Evolutionary conservation across 495 filamentous ascomycete genomes (phyloP).

Genomic region (Oidiodendron maius): DNA sequence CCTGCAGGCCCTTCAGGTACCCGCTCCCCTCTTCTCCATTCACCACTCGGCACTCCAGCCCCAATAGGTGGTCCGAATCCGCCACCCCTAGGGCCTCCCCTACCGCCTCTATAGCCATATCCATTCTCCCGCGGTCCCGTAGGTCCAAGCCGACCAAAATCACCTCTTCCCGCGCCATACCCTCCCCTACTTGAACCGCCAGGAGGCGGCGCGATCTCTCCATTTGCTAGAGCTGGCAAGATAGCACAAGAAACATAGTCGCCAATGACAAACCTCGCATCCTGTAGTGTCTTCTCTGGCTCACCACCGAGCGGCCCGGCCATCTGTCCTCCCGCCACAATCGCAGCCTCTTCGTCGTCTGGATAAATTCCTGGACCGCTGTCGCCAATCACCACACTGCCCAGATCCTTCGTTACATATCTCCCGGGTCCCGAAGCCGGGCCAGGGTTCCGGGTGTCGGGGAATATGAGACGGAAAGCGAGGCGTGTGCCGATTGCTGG

Average conservation of each 20-base stretch:
- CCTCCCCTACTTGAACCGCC: slow-evolving; percentile 25
- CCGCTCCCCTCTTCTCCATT: slow-evolving; percentile 33
- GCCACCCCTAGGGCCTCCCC: slow-evolving; percentile 27
- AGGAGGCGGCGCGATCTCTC: slow-evolving; percentile 56
- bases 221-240: slow-evolving; percentile 66
- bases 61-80: slow-evolving; percentile 26
- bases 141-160: slow-evolving; percentile 30
- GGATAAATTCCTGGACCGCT: slow-evolving; percentile 40
- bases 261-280: slow-evolving; percentile 77
- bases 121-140: slow-evolving; percentile 27
- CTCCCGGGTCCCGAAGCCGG: slow-evolving; percentile 40
- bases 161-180: slow-evolving; percentile 31
- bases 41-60: slow-evolving; percentile 19
- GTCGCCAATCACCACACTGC: slow-evolving; percentile 71
- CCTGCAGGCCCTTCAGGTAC: slow-evolving; percentile 25
- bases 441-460: slow-evolving; percentile 56
- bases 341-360: slow-evolving; percentile 21
- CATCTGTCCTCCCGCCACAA: slow-evolving; percentile 17
- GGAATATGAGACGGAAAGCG: slow-evolving; percentile 80
- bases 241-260: slow-evolving; percentile 84
- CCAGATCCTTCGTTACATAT: slow-evolving; percentile 72
- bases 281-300: slow-evolving; percentile 65
- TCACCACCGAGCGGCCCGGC: slow-evolving; percentile 17
- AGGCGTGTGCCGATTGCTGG: slow-evolving; percentile 76
- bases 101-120: slow-evolving; percentile 19